Percentiles rank a stretch among this genome's conserved stretches.
Evolutionary conservation across 495 filamentous ascomycete species (phyloP).

Genomic region (Aspergillus haitiensis): DNA sequence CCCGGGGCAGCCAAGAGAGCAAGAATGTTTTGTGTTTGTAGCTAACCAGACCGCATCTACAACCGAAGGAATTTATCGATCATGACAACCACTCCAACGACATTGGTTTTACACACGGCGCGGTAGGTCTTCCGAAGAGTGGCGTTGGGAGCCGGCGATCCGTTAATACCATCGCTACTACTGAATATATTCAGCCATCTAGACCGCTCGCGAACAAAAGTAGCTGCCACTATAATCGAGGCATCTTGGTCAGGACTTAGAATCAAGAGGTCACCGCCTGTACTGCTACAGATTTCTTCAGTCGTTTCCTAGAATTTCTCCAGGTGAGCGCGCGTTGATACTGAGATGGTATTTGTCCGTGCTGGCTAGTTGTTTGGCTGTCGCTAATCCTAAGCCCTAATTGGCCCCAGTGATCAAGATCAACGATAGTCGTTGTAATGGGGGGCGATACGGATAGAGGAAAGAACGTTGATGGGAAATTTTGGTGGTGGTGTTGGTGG

Average conservation of each 20-base stretch:
- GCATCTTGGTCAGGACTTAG: conserved; percentile 41
- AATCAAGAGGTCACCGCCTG: conserved; percentile 5
- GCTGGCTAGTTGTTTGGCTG: no score
- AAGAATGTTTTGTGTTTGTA: conserved; percentile 17
- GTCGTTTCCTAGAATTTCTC: no score
- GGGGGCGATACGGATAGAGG: no score
- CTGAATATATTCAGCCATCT: conserved; percentile 39
- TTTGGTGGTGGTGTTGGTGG: no score
- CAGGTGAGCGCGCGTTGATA: no score
- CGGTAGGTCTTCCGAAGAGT: conserved; percentile 31
- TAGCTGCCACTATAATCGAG: conserved; percentile 39
- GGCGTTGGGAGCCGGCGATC: conserved; percentile 30
- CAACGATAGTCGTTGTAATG: no score
- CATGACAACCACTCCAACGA: conserved; percentile 36
- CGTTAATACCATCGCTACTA: conserved; percentile 40
- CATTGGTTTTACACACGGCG: conserved; percentile 43
- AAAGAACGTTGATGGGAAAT: no score
- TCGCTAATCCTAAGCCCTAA: no score
- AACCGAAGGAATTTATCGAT: conserved; percentile 43
- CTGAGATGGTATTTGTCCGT: no score
- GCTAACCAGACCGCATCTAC: conserved; percentile 13
- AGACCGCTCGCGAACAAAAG: conserved; percentile 29
- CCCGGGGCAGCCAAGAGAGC: conserved; percentile 26
- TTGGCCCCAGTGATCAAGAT: no score
- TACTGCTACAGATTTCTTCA: no score